phyloP scores from a whole-genome alignment of 2,329 filamentous ascomycete species.

The Nemania diffusa region DNA sequence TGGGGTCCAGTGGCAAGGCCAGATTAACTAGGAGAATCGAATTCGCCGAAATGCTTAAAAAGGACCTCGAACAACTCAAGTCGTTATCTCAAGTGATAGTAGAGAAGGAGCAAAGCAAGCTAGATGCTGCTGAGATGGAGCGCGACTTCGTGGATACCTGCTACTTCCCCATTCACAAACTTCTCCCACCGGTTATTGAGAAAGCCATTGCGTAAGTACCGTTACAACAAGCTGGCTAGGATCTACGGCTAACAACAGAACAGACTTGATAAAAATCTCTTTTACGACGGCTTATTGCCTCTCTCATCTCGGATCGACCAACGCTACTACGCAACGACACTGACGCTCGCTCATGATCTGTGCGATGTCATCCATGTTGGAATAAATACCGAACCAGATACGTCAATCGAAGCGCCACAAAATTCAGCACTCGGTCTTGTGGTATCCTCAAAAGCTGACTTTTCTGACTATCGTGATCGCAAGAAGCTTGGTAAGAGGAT shows the following conservation, averaged over 20 bases:
- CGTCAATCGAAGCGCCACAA: slow-evolving; percentile 42
- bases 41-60: slow-evolving; percentile 80
- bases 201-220: slow-evolving; percentile 85
- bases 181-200: slow-evolving; percentile 81
- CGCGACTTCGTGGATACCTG: slow-evolving; percentile 84
- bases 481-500: slow-evolving; percentile 90
- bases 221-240: slow-evolving; percentile 36
- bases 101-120: slow-evolving; percentile 79
- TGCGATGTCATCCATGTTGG: slow-evolving; percentile 63
- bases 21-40: slow-evolving; percentile 84
- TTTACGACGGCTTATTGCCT: slow-evolving; percentile 61
- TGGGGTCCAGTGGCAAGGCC: slow-evolving; percentile 85
- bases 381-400: slow-evolving; percentile 58
- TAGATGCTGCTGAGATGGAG: slow-evolving; percentile 80
- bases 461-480: slow-evolving; percentile 79
- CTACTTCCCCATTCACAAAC: slow-evolving; percentile 86
- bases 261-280: slow-evolving; percentile 73
- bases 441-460: slow-evolving; percentile 63
- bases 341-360: slow-evolving; percentile 67
- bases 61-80: slow-evolving; percentile 81
- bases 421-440: slow-evolving; percentile 54
- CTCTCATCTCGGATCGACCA: slow-evolving; percentile 64
- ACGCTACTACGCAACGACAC: slow-evolving; percentile 67
- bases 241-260: slow-evolving; percentile 52
- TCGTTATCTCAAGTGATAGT: slow-evolving; percentile 76